Percentiles rank a stretch among this genome's conserved stretches.
Conservation (phyloP, 345 rosid genomes). For the Aquilaria sinensis region DNA sequence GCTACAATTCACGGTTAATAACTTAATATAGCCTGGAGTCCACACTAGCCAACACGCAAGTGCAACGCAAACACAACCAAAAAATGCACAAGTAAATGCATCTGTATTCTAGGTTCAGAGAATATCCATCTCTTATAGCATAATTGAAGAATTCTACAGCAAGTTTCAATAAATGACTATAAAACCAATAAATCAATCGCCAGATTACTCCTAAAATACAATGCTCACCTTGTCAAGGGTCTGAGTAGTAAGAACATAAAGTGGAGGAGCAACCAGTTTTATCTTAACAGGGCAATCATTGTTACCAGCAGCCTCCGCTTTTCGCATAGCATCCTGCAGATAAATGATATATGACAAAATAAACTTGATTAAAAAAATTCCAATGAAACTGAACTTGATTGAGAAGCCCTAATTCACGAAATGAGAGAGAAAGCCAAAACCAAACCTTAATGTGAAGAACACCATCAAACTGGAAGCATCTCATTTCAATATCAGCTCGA, state of each 20-base stretch:
- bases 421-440: neutral
- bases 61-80: too few species aligned
- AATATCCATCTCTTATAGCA: too few species aligned
- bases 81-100: too few species aligned
- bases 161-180: too few species aligned
- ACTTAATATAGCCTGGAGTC: too few species aligned
- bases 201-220: neutral
- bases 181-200: too few species aligned
- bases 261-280: conserved; percentile 94
- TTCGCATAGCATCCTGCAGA: conserved; percentile 86
- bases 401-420: neutral
- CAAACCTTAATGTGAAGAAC: conserved; percentile 93
- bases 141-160: too few species aligned
- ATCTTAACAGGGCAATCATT: conserved; percentile 94
- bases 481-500: conserved; percentile 93
- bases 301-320: conserved; percentile 94
- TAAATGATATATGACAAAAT: conserved; percentile 10
- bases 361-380: neutral
- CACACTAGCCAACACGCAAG: too few species aligned
- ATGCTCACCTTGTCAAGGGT: conserved; percentile 89
- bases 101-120: too few species aligned
- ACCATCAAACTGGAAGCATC: conserved; percentile 97
- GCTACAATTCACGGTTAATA: too few species aligned
- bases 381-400: neutral
- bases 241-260: conserved; percentile 94